These are phyloP conservation scores for Colletotrichum incanum DNA, from an alignment of 2,329 filamentous ascomycete genomes.

Conservation along the genomic window DNA sequence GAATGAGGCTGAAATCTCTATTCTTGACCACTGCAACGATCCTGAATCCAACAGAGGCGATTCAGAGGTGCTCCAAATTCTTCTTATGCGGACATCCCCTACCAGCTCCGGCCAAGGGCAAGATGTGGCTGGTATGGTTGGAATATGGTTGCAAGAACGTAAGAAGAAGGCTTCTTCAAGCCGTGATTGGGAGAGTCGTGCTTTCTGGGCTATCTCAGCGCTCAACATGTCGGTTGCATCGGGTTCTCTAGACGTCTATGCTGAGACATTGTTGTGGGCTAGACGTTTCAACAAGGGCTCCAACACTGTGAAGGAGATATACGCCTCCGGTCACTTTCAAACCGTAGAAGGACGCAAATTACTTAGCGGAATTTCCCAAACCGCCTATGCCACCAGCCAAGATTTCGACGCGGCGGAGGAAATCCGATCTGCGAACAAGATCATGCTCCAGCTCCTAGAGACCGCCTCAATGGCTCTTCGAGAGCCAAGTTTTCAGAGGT, in stretches of 20 bases:
- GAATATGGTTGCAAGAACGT: slow-evolving; percentile 40
- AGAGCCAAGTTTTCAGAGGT: slow-evolving; percentile 26
- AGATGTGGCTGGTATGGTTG: not conserved
- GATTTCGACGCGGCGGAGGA: not conserved
- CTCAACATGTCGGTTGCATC: slow-evolving; percentile 49
- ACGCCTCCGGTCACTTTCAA: slow-evolving; percentile 16
- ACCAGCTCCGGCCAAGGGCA: too few species aligned
- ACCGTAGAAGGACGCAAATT: not conserved
- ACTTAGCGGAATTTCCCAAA: slow-evolving; percentile 9
- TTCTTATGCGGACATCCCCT: slow-evolving; percentile 4
- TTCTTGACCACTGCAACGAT: slow-evolving; percentile 3
- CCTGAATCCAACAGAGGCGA: slow-evolving; percentile 9
- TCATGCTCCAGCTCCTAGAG: slow-evolving; percentile 23
- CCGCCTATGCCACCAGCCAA: not conserved
- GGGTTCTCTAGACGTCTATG: slow-evolving; percentile 46
- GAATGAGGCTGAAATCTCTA: not conserved
- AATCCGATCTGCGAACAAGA: slow-evolving; percentile 6
- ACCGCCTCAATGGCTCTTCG: slow-evolving; percentile 18
- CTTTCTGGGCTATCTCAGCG: slow-evolving; percentile 49
- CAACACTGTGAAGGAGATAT: slow-evolving; percentile 43
- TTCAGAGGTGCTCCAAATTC: not conserved
- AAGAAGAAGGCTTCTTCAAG: slow-evolving; percentile 46
- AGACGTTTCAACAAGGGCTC: slow-evolving; percentile 52
- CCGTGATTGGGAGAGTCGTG: slow-evolving; percentile 44
- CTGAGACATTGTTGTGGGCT: slow-evolving; percentile 49